These are phyloP conservation scores for Arthrobotrys iridis DNA, from an alignment of 2,329 filamentous ascomycete species.

Conservation along the genomic window DNA sequence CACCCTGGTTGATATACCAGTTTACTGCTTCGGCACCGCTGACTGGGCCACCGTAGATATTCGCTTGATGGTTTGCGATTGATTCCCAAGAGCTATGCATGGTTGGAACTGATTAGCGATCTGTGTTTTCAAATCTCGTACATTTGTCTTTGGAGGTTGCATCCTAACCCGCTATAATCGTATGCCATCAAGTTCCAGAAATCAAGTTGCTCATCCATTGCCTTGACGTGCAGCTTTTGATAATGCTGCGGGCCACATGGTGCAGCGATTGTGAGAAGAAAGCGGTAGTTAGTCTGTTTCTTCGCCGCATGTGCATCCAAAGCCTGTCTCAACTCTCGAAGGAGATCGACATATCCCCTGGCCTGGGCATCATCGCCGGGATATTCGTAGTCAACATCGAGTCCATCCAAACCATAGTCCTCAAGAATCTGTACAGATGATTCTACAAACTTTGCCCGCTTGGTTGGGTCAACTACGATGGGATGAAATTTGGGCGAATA, in stretches of 20 bases:
- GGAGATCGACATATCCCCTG: constrained; percentile 69
- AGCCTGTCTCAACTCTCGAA: constrained; percentile 68
- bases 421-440: constrained; percentile 79
- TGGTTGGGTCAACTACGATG: constrained; percentile 66
- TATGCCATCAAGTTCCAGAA: constrained; percentile 91
- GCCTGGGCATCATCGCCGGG: constrained; percentile 65
- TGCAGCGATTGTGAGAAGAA: constrained; percentile 67
- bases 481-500: constrained; percentile 74
- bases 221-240: constrained; percentile 69
- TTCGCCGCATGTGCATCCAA: constrained; percentile 64
- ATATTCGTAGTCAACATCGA: constrained; percentile 65
- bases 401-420: constrained; percentile 79
- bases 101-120: too few species aligned
- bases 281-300: constrained; percentile 64
- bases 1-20: constrained; percentile 65
- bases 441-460: constrained; percentile 74
- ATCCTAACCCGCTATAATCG: constrained; percentile 75
- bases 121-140: too few species aligned
- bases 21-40: constrained; percentile 60
- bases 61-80: constrained; percentile 79
- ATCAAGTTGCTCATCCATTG: constrained; percentile 74
- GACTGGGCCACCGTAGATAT: constrained; percentile 68
- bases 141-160: not conserved
- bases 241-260: constrained; percentile 66
- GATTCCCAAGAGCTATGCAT: constrained; percentile 72